Percentiles rank a stretch among this genome's conserved stretches.
phyloP scores from a whole-genome alignment of 2,329 filamentous ascomycete genomes.

The Alternaria longipes region DNA sequence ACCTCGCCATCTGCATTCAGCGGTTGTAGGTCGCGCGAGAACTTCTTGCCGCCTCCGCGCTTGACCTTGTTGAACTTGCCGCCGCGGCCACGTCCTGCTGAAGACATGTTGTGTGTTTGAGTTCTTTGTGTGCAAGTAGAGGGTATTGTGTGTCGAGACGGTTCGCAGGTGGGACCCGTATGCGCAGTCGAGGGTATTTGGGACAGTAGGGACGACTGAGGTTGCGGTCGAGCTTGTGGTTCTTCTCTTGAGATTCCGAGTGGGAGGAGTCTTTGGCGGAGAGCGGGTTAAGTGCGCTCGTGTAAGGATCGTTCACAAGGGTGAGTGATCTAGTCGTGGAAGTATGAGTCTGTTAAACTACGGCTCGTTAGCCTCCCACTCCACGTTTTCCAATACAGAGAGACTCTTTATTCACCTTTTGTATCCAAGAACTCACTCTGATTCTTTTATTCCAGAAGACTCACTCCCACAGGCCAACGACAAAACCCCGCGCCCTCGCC shows the following conservation, averaged over 20 bases:
- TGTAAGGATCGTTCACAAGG: conserved; percentile 10
- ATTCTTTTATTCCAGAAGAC: conserved; percentile 20
- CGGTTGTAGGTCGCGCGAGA: conserved; percentile 89
- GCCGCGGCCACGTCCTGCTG: conserved; percentile 75
- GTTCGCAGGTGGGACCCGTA: conserved; percentile 7
- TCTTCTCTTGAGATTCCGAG: conserved; percentile 2
- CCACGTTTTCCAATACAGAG: neutral
- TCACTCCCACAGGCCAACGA: conserved; percentile 15
- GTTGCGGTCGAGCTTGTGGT: neutral
- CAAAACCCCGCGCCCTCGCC: conserved; percentile 23
- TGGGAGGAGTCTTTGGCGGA: conserved; percentile 1
- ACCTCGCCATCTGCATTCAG: conserved; percentile 89
- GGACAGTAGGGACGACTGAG: neutral
- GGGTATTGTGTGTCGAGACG: conserved; percentile 6
- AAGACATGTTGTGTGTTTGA: conserved; percentile 57
- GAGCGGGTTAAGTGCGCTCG: conserved; percentile 16
- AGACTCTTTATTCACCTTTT: conserved; percentile 8
- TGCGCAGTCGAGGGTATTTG: conserved; percentile 4
- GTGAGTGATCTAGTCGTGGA: conserved; percentile 16
- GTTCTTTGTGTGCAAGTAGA: conserved; percentile 15
- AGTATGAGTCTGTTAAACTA: conserved; percentile 19
- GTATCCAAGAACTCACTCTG: neutral
- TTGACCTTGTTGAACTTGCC: conserved; percentile 96
- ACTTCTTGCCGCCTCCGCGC: conserved; percentile 94
- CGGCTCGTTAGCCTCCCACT: conserved; percentile 16